Evolutionary conservation across 2,329 filamentous ascomycete species (phyloP), one percentile per base, ranked within the genome.

Genomic region (Monosporascus sp.): DNA sequence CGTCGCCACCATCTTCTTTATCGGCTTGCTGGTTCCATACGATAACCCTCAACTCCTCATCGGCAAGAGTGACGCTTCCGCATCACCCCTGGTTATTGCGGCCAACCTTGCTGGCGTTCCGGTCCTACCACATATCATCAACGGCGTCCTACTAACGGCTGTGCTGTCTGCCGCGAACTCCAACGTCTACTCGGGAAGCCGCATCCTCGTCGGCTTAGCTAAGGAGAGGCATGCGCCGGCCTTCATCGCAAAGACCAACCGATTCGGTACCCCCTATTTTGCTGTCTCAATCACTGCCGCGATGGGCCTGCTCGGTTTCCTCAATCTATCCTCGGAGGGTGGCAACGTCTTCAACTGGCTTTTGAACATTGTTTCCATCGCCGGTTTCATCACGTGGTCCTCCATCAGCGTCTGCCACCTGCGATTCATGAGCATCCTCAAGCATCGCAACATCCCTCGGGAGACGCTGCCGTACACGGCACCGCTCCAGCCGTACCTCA

Each of bases 141-240:
- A 93, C 69, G 88, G 84, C 17, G 84, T 91, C 7, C 81, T 93
- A 9, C 76, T 93, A 22, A 89, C 88, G 0, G 88, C 88, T 3
- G 89, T 91, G 7, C 82, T 91, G 60, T 89, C 87, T 0, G 88
- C 89, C 6, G 89, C 87, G 55, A 90, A 88, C 71, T 88, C 87
- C 15, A 89, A 89, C 71, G 79, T 91, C 55, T 90, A 89, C 72
- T 87, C 86, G 43, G 84, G 83, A 55, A 86, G 81, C 53, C 84
- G 87, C 24, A 85, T 87, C 41, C 75, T 90, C 37, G 77, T 89
- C 57, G 84, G 81, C 9, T 76, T 90, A 14, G 84, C 86, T 37
- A 73, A 83, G 43, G 82, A 86, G 51, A 79, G 81, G 43, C 81
- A 84, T 54, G 86, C 85, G 0, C 86, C 86, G 1, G 66, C 66